Conservation (phyloP, 2,329 filamentous ascomycete species). For the Hymenoscyphus salicellus region DNA sequence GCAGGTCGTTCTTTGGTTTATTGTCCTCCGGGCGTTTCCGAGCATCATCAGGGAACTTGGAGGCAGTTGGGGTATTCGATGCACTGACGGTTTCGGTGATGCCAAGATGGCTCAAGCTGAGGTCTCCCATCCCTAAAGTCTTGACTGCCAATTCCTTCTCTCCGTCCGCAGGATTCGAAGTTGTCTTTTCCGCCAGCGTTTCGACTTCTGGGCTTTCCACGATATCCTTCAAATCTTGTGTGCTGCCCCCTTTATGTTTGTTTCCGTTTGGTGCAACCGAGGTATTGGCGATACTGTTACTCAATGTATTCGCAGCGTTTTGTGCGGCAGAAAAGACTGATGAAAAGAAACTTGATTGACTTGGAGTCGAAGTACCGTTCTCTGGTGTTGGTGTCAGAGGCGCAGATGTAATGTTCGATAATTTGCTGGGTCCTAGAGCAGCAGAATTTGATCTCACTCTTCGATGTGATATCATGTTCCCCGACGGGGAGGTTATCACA, state of each 20-base stretch:
- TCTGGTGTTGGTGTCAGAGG: conserved; percentile 77
- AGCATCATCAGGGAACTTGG: conserved; percentile 49
- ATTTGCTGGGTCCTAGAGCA: conserved; percentile 67
- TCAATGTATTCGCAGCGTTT: conserved; percentile 77
- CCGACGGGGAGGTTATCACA: conserved; percentile 61
- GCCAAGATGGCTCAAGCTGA: conserved; percentile 85
- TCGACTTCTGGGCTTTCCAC: conserved; percentile 33
- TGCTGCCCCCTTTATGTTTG: conserved; percentile 40
- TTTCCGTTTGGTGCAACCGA: conserved; percentile 53
- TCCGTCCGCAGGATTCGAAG: conserved; percentile 37
- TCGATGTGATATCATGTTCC: conserved; percentile 72
- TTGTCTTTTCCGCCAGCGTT: conserved; percentile 36
- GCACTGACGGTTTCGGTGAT: conserved; percentile 61
- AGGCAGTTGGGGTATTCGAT: conserved; percentile 54
- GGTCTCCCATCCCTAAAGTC: conserved; percentile 82
- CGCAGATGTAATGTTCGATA: conserved; percentile 70
- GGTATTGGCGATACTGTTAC: conserved; percentile 69
- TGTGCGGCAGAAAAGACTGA: conserved; percentile 90
- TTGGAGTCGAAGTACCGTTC: conserved; percentile 47
- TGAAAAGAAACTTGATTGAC: conserved; percentile 79
- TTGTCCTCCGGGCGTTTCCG: conserved; percentile 10
- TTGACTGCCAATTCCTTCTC: conserved; percentile 76
- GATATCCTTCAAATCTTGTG: conserved; percentile 33
- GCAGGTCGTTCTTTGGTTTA: not conserved
- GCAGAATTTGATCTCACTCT: conserved; percentile 56